Conservation (phyloP, 768 basidiomycete genomes). For the Rhodotorula paludigena region DNA sequence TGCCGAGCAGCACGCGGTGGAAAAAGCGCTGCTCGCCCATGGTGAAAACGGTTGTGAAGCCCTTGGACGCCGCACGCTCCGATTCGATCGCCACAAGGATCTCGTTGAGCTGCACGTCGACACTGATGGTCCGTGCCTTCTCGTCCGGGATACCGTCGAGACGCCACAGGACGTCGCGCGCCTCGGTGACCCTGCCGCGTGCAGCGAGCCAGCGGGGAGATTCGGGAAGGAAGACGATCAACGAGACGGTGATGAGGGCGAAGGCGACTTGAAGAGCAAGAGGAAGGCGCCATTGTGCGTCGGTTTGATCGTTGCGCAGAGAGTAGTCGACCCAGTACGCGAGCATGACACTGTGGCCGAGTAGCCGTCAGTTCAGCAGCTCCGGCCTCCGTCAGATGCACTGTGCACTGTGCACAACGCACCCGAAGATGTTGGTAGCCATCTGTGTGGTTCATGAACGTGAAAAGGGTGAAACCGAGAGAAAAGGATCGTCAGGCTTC, state of each 20-base stretch:
- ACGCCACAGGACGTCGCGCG: constrained; percentile 60
- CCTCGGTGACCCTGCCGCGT: constrained; percentile 56
- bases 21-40: constrained; percentile 53
- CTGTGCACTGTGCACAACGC: too few relatives aligned
- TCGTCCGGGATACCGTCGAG: constrained; percentile 56
- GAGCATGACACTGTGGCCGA: constrained; percentile 60
- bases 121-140: constrained; percentile 52
- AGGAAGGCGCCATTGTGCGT: neutral
- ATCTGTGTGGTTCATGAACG: too few relatives aligned
- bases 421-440: constrained; percentile 56
- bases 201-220: constrained; percentile 49
- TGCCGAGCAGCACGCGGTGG: constrained; percentile 55
- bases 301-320: constrained; percentile 45
- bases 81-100: neutral
- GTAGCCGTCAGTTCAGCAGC: too few relatives aligned
- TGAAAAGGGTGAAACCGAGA: too few relatives aligned
- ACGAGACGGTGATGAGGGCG: constrained; percentile 56
- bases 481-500: neutral
- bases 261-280: constrained; percentile 50
- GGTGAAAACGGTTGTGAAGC: constrained; percentile 3
- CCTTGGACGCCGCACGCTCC: neutral
- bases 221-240: constrained; percentile 49
- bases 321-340: constrained; percentile 66
- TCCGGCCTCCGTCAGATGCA: too few relatives aligned
- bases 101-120: constrained; percentile 1